Conservation (phyloP, 345 rosid genomes). For the Lenwebbia sp. region DNA sequence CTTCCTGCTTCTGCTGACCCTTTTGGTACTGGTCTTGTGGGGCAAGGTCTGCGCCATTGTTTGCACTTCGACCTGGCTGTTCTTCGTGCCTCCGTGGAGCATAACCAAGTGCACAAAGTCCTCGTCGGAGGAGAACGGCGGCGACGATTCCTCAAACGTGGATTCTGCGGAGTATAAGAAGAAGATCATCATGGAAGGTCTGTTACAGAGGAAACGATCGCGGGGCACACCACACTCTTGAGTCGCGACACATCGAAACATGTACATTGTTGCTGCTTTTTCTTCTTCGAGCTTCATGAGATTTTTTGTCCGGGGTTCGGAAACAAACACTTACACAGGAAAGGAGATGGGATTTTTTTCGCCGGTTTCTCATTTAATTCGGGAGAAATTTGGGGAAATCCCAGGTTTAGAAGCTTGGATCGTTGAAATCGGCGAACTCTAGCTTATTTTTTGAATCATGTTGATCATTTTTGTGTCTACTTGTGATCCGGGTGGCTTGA, state of each 20-base stretch:
- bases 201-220: conserved; percentile 8
- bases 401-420: not conserved
- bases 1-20: conserved; percentile 17
- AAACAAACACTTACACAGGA: not conserved
- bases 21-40: conserved; percentile 29
- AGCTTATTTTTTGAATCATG: not conserved
- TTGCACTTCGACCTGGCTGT: conserved; percentile 36
- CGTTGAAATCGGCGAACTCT: not conserved
- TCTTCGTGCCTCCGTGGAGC: conserved; percentile 9
- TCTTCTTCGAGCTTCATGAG: not conserved
- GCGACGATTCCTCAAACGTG: not conserved
- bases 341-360: not conserved
- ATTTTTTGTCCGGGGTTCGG: not conserved
- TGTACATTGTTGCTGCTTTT: not conserved
- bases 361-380: not conserved
- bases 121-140: not conserved
- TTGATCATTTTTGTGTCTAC: not conserved
- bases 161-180: conserved; percentile 22
- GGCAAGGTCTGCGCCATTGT: conserved; percentile 44
- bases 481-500: not conserved
- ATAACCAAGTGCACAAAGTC: not conserved
- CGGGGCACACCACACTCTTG: not conserved
- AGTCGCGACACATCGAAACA: not conserved
- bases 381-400: not conserved
- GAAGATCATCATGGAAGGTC: conserved; percentile 24